phyloP scores from a whole-genome alignment of 805 yeast genomes.

The Candida nanaspora region DNA sequence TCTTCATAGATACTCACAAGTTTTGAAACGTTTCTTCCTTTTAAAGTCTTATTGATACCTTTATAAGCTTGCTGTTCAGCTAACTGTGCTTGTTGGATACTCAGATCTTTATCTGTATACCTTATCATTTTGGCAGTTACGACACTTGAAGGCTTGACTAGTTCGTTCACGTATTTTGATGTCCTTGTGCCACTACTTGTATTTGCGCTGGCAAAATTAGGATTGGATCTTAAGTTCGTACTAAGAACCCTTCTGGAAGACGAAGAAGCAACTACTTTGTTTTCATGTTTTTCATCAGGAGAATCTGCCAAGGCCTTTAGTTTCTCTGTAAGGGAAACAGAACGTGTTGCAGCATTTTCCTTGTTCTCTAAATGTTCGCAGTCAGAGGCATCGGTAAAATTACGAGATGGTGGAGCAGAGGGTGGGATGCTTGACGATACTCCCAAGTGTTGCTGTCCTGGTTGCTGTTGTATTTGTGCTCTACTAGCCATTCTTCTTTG shows the following conservation, averaged over 20 bases:
- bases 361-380: neutral
- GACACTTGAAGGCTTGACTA: constrained; percentile 19
- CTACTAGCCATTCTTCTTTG: neutral
- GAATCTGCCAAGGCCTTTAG: neutral
- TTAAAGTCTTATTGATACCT: constrained; percentile 12
- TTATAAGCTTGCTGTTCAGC: constrained; percentile 3
- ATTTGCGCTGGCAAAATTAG: too few species aligned
- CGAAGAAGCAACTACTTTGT: neutral
- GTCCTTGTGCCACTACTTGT: too few species aligned
- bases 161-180: constrained; percentile 8
- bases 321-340: neutral
- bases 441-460: too few species aligned
- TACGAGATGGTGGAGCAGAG: neutral
- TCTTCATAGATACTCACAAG: constrained; percentile 45
- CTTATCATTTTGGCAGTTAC: constrained; percentile 18
- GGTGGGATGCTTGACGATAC: too few species aligned
- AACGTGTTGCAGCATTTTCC: neutral
- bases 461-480: too few species aligned
- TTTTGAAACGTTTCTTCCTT: constrained; percentile 48
- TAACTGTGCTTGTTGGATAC: constrained; percentile 13
- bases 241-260: neutral
- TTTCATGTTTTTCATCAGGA: neutral
- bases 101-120: constrained; percentile 25
- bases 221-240: neutral
- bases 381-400: neutral